A percentile compares a stretch with the other conserved stretches of the same genome.
Conservation (phyloP, 441 rosid species). For the Jatropha podagrica region DNA sequence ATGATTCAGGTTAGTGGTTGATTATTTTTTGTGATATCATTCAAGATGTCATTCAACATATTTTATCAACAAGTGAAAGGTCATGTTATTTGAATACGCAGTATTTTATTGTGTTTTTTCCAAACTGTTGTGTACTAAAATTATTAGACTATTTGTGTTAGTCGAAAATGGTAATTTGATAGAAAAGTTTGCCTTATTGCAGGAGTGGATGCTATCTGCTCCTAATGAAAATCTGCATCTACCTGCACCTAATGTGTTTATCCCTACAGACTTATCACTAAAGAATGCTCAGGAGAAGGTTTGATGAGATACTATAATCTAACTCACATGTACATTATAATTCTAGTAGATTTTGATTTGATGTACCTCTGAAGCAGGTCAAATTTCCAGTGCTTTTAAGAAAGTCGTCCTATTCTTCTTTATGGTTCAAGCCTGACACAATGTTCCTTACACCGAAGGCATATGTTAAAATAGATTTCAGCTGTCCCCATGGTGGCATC, state of each 20-base stretch:
- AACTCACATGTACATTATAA: not conserved
- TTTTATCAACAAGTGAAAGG: not conserved
- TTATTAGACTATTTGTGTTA: not conserved
- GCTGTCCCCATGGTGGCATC: slow-evolving; percentile 62
- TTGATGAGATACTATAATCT: slow-evolving; percentile 17
- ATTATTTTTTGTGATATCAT: slow-evolving; percentile 4
- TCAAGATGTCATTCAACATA: slow-evolving; percentile 13
- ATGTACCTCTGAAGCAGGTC: slow-evolving; percentile 40
- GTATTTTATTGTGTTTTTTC: not conserved
- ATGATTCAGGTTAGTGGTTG: slow-evolving; percentile 60
- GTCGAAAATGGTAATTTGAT: not conserved
- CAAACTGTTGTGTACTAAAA: not conserved
- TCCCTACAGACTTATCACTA: slow-evolving; percentile 78
- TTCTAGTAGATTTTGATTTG: slow-evolving; percentile 13
- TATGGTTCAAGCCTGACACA: slow-evolving; percentile 94
- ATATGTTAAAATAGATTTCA: slow-evolving; percentile 66
- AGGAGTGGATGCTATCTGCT: slow-evolving; percentile 75
- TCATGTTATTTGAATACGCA: not conserved
- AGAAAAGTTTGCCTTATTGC: slow-evolving; percentile 17
- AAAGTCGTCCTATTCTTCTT: slow-evolving; percentile 59
- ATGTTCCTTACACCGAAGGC: slow-evolving; percentile 80
- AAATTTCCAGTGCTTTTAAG: slow-evolving; percentile 63
- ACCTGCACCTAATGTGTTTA: slow-evolving; percentile 64
- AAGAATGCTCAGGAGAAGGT: slow-evolving; percentile 65
- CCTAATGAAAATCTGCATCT: slow-evolving; percentile 68